phyloP scores from a whole-genome alignment of 2,329 filamentous ascomycete species.

The Magnaporthiopsis incrustans region DNA sequence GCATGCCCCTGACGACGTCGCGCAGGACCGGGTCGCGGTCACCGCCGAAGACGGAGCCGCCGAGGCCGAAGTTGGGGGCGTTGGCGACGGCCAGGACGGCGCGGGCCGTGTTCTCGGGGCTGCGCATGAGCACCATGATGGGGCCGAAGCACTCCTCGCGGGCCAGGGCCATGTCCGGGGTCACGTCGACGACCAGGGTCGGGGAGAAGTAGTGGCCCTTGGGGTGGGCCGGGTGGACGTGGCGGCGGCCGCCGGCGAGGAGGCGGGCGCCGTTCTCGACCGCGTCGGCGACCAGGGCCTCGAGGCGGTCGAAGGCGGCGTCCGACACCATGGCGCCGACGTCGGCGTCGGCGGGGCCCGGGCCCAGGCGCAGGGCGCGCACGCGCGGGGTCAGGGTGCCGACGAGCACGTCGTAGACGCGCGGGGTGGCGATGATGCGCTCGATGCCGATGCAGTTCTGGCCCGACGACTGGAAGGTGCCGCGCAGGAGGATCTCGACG shows the following conservation, averaged over 20 bases:
- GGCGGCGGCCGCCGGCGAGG: conserved; percentile 68
- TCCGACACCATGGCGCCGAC: conserved; percentile 86
- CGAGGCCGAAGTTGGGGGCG: conserved; percentile 75
- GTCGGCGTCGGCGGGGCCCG: conserved; percentile 46
- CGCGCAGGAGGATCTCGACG: conserved; percentile 76
- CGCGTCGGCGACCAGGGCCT: conserved; percentile 68
- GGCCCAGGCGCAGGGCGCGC: conserved; percentile 66
- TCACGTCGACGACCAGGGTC: conserved; percentile 87
- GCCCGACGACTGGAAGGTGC: conserved; percentile 88
- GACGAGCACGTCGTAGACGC: conserved; percentile 68
- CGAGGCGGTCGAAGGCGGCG: conserved; percentile 65
- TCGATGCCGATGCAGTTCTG: conserved; percentile 99
- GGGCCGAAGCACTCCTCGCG: conserved; percentile 90
- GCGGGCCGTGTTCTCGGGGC: conserved; percentile 46
- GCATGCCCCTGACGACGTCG: conserved; percentile 58
- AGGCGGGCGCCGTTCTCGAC: conserved; percentile 72
- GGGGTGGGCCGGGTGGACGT: conserved; percentile 63
- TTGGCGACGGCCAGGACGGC: conserved; percentile 76
- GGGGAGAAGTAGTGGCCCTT: conserved; percentile 86
- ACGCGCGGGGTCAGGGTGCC: conserved; percentile 66
- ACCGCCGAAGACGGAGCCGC: conserved; percentile 77
- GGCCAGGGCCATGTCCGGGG: conserved; percentile 75
- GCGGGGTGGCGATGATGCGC: conserved; percentile 73
- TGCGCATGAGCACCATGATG: conserved; percentile 77
- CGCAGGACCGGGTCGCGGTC: conserved; percentile 52